Evolutionary conservation across 2,329 filamentous ascomycete species (phyloP).

Genomic region (Didymosphaeria variabile): DNA sequence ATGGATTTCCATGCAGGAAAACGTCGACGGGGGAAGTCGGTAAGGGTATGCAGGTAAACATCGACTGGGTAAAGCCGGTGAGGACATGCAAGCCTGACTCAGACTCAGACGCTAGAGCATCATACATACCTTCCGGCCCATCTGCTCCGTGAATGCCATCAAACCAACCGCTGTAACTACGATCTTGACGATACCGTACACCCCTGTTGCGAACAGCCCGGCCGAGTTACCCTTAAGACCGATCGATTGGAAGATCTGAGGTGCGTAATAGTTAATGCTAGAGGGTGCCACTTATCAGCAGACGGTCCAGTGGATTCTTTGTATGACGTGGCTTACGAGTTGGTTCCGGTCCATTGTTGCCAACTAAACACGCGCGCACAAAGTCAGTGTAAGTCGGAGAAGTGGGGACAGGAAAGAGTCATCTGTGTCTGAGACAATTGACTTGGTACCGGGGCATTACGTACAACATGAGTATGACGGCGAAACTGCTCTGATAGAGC

Average conservation of each 20-base stretch:
- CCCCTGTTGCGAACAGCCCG: constrained; percentile 56
- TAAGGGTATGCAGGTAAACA: constrained; percentile 8
- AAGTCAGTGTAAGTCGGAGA: too few relatives aligned
- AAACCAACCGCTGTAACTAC: constrained; percentile 54
- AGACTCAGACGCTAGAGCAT: constrained; percentile 1
- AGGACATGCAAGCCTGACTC: constrained; percentile 3
- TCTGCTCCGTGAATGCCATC: constrained; percentile 57
- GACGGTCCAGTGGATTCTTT: background rate
- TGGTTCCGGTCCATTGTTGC: constrained; percentile 52
- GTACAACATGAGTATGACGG: constrained; percentile 54
- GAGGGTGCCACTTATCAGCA: background rate
- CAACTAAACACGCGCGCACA: constrained; percentile 22
- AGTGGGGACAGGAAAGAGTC: too few relatives aligned
- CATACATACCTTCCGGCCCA: constrained; percentile 52
- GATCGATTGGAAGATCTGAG: constrained; percentile 56
- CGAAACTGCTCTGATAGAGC: constrained; percentile 54
- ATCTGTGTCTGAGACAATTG: too few relatives aligned
- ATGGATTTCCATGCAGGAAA: constrained; percentile 5
- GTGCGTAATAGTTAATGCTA: constrained; percentile 54
- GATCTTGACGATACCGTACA: constrained; percentile 59
- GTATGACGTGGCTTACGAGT: constrained; percentile 8
- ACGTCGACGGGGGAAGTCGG: constrained; percentile 1
- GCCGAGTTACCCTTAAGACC: constrained; percentile 51
- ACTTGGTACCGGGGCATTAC: too few relatives aligned
- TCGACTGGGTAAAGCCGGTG: constrained; percentile 3